Evolutionary conservation across 2,329 filamentous ascomycete species (phyloP).

Genomic region (Pseudogymnoascus sp.): DNA sequence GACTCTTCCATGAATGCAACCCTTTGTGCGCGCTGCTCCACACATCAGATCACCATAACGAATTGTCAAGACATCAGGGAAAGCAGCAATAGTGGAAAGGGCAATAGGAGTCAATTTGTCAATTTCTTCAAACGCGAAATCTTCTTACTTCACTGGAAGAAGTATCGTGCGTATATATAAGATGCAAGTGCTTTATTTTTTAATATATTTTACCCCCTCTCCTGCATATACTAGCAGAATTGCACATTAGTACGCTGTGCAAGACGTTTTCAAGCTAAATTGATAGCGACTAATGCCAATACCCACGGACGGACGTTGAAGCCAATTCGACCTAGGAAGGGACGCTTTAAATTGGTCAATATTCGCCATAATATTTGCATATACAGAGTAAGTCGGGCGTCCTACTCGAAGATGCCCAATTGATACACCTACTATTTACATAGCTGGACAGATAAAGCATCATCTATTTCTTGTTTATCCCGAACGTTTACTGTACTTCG

Average conservation of each 20-base stretch:
- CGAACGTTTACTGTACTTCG: neutral
- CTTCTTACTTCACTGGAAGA: neutral
- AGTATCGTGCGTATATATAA: neutral
- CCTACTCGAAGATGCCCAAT: neutral
- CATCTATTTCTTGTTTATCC: neutral
- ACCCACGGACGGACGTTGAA: neutral
- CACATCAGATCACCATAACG: too few species aligned
- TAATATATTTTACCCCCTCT: neutral
- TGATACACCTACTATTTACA: neutral
- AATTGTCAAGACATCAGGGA: neutral
- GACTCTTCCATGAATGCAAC: neutral
- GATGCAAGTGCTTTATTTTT: neutral
- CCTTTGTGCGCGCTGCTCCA: neutral
- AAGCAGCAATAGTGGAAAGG: neutral
- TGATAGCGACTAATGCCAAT: neutral
- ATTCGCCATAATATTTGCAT: too few species aligned
- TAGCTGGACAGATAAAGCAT: neutral
- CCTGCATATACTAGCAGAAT: slow-evolving; percentile 4
- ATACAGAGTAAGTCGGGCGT: neutral
- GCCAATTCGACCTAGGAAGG: neutral
- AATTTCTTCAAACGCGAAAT: neutral
- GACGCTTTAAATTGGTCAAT: neutral
- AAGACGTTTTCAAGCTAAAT: neutral
- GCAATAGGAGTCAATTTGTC: neutral
- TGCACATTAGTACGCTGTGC: neutral